Conservation (phyloP, 2,329 filamentous ascomycete species). For the Chrysoporthe austroafricana region DNA sequence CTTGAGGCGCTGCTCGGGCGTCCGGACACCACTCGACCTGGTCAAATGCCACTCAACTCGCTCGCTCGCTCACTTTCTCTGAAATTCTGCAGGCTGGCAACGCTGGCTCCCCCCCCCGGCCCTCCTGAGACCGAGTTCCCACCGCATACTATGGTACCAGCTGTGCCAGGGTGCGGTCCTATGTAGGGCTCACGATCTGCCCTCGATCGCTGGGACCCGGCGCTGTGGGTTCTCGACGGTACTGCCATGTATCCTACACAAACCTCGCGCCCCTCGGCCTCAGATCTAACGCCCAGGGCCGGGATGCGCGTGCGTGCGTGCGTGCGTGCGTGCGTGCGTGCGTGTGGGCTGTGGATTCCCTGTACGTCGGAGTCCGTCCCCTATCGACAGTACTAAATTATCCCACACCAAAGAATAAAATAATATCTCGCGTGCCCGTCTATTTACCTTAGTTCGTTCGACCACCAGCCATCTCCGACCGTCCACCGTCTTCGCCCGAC, state of each 20-base stretch:
- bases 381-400: background rate
- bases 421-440: background rate
- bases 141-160: too few relatives aligned
- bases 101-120: too few relatives aligned
- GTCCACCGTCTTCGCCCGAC: slow-evolving; percentile 1
- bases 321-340: background rate
- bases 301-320: background rate
- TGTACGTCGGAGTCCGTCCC: too few relatives aligned
- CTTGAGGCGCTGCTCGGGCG: background rate
- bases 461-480: background rate
- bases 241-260: background rate
- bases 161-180: too few relatives aligned
- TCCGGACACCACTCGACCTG: slow-evolving; percentile 4
- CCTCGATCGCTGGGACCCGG: background rate
- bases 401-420: too few relatives aligned
- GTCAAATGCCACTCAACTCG: background rate
- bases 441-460: background rate
- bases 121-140: too few relatives aligned
- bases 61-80: too few relatives aligned
- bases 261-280: slow-evolving; percentile 5
- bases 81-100: too few relatives aligned
- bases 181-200: background rate
- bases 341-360: too few relatives aligned
- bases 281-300: background rate
- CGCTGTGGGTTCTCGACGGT: background rate